Evolutionary conservation across 169 alveolate species (phyloP).

Genomic region (Cryptosporidium ryanae): DNA sequence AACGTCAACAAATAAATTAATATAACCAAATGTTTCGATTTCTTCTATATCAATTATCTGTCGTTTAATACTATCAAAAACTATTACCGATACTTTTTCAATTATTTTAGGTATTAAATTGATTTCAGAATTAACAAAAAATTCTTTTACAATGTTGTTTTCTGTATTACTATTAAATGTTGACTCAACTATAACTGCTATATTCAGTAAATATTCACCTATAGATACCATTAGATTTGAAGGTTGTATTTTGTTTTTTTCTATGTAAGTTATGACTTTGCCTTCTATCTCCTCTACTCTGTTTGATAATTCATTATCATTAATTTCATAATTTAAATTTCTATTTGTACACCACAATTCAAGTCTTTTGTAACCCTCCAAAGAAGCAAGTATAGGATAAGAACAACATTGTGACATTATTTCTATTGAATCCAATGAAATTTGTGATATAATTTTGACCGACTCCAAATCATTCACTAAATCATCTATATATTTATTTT

Average conservation of each 20-base stretch:
- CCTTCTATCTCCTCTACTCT: neutral
- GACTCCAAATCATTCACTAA: constrained; percentile 11
- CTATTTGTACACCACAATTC: neutral
- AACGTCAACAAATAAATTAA: constrained; percentile 44
- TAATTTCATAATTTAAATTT: neutral
- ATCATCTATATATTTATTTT: neutral
- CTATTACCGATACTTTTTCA: constrained; percentile 22
- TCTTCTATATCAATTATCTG: constrained; percentile 40
- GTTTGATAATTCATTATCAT: neutral
- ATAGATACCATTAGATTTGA: constrained; percentile 34
- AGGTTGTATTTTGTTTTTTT: constrained; percentile 26
- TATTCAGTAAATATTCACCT: constrained; percentile 64
- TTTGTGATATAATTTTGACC: constrained; percentile 19
- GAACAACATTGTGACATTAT: constrained; percentile 70
- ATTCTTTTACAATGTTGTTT: constrained; percentile 24
- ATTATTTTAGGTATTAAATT: constrained; percentile 19
- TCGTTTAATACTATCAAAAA: constrained; percentile 46
- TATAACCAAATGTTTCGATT: constrained; percentile 8
- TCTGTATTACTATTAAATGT: constrained; percentile 12
- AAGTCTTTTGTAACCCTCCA: constrained; percentile 41
- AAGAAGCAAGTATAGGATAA: constrained; percentile 50
- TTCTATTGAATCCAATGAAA: constrained; percentile 42
- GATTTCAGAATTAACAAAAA: too few species aligned
- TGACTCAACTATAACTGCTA: constrained; percentile 48
- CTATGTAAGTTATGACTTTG: neutral